Conservation (phyloP, 2,329 filamentous ascomycete genomes). For the Gnomoniopsis smithogilvyi region DNA sequence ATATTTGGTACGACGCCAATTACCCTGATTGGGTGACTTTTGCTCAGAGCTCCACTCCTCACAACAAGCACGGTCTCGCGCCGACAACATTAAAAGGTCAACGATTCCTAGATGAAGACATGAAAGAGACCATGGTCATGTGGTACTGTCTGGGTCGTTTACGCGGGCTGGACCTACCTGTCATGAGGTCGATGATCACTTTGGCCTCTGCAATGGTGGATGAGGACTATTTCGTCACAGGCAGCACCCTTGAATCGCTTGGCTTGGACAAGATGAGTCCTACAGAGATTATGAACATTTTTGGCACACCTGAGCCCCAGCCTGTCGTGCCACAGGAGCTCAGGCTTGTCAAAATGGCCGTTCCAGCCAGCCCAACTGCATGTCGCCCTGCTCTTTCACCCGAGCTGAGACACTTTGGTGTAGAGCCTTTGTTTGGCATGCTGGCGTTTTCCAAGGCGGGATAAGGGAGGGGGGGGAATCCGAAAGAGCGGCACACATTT, state of each 20-base stretch:
- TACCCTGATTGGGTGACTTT: constrained; percentile 10
- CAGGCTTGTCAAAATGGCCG: not conserved
- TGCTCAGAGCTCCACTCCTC: not conserved
- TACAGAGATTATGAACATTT: not conserved
- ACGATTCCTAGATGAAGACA: constrained; percentile 5
- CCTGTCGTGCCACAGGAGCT: not conserved
- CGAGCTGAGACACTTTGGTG: not conserved
- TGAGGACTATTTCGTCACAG: constrained; percentile 6
- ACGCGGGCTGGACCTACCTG: not conserved
- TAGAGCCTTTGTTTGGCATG: not conserved
- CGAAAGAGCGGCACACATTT: too few relatives aligned
- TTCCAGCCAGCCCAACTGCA: not conserved
- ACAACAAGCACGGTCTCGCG: constrained; percentile 7
- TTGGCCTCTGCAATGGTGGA: constrained; percentile 4
- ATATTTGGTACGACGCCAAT: constrained; percentile 5
- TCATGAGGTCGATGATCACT: constrained; percentile 5
- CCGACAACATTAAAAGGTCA: not conserved
- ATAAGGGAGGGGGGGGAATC: too few relatives aligned
- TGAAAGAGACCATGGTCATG: constrained; percentile 10
- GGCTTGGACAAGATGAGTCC: not conserved
- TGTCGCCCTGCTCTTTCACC: not conserved
- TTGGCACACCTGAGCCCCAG: not conserved
- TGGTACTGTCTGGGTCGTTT: constrained; percentile 3
- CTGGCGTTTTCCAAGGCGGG: not conserved
- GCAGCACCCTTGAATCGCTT: constrained; percentile 1